Conservation (phyloP, 106 monocot species). For the Dioscorea dumetorum region DNA sequence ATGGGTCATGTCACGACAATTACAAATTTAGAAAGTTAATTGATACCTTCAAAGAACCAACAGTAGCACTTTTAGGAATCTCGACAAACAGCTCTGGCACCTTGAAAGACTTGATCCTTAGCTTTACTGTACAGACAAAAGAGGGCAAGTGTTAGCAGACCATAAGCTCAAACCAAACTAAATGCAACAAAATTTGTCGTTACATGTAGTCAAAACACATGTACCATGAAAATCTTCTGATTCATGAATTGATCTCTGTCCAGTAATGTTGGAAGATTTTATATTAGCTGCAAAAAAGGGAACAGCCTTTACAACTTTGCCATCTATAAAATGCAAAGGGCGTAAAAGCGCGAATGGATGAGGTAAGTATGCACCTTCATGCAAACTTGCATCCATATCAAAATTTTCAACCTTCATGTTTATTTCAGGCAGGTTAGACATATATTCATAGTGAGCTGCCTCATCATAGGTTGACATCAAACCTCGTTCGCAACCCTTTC, state of each 20-base stretch:
- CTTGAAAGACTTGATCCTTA: constrained; percentile 81
- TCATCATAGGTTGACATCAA: constrained; percentile 20
- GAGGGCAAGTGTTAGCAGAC: constrained; percentile 1
- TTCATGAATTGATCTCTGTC: constrained; percentile 29
- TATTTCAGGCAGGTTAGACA: constrained; percentile 9
- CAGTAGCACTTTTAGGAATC: constrained; percentile 85
- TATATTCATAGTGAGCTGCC: constrained; percentile 8
- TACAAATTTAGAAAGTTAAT: too few relatives aligned
- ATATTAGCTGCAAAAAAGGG: too few relatives aligned
- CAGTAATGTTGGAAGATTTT: not conserved
- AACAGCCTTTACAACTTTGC: too few relatives aligned
- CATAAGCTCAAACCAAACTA: not conserved
- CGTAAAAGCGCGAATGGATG: too few relatives aligned
- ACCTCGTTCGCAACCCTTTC: constrained; percentile 34
- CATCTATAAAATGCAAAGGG: too few relatives aligned
- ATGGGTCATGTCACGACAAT: not conserved
- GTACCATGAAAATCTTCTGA: constrained; percentile 53
- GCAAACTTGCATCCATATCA: constrained; percentile 14
- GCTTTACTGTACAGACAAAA: constrained; percentile 49
- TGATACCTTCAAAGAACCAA: constrained; percentile 81
- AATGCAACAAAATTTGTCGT: too few relatives aligned
- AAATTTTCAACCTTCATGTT: constrained; percentile 22
- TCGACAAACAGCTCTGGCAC: constrained; percentile 90
- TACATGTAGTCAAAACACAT: not conserved
- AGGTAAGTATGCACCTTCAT: constrained; percentile 13